A percentile compares a stretch with the other conserved stretches of the same genome.
These are phyloP conservation scores for Populus alba DNA, from an alignment of 345 rosid genomes.

Conservation along the genomic window DNA sequence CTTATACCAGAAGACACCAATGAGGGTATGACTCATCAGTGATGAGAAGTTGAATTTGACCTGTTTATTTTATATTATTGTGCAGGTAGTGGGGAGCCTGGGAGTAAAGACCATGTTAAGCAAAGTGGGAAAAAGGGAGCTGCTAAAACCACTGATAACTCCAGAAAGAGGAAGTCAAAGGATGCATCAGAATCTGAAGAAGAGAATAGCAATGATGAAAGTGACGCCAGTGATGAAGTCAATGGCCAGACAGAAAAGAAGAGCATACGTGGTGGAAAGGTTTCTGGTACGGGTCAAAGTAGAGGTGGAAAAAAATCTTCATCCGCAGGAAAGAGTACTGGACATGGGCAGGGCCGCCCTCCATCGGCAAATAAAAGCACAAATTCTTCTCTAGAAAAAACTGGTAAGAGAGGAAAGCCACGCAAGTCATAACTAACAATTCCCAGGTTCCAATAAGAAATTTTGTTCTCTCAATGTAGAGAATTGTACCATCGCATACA, in stretches of 20 bases:
- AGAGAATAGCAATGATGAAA: constrained; percentile 38
- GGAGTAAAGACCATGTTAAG: constrained; percentile 37
- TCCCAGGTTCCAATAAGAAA: not conserved
- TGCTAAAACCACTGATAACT: constrained; percentile 31
- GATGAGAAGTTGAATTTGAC: not conserved
- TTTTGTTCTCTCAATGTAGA: constrained; percentile 26
- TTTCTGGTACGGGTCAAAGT: constrained; percentile 44
- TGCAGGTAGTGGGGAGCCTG: constrained; percentile 51
- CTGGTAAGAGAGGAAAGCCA: constrained; percentile 76
- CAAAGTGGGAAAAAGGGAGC: constrained; percentile 43
- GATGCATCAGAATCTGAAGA: constrained; percentile 60
- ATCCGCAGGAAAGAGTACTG: constrained; percentile 34
- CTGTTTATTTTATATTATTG: not conserved
- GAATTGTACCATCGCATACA: constrained; percentile 15
- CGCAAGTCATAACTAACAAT: constrained; percentile 42
- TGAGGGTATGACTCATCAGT: not conserved
- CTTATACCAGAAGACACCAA: not conserved
- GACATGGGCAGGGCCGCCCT: constrained; percentile 42
- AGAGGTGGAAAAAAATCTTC: constrained; percentile 25
- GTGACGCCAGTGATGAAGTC: constrained; percentile 50
- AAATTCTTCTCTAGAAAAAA: constrained; percentile 37
- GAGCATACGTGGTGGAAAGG: constrained; percentile 47
- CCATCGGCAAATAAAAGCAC: constrained; percentile 35
- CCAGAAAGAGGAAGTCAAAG: constrained; percentile 57
- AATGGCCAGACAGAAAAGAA: constrained; percentile 47